Conservation (phyloP, 768 basidiomycete genomes). For the Albatrellus ellisii region DNA sequence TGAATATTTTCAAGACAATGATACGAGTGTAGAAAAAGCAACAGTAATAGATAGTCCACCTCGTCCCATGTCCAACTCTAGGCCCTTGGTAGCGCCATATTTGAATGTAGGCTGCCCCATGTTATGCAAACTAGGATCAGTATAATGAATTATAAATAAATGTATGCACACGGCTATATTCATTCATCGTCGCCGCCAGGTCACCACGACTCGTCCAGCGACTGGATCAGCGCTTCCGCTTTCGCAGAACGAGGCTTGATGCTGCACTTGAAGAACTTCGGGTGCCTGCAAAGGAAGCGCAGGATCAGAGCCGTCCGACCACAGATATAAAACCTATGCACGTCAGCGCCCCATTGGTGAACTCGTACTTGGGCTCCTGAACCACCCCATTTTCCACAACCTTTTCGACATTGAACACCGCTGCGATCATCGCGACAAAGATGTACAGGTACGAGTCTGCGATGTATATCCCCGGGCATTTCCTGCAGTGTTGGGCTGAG, state of each 20-base stretch:
- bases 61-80: too few relatives aligned
- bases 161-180: not conserved
- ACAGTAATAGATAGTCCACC: too few relatives aligned
- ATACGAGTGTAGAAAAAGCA: too few relatives aligned
- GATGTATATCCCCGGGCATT: conserved; percentile 13
- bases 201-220: not conserved
- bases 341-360: conserved; percentile 11
- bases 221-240: not conserved
- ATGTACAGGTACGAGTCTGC: conserved; percentile 14
- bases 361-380: conserved; percentile 9
- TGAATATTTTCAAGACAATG: too few relatives aligned
- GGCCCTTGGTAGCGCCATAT: too few relatives aligned
- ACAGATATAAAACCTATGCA: not conserved
- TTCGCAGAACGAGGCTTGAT: not conserved
- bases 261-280: not conserved
- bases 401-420: conserved; percentile 12
- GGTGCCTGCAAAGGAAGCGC: not conserved
- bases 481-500: not conserved
- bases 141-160: not conserved
- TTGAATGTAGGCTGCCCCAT: too few relatives aligned
- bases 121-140: too few relatives aligned
- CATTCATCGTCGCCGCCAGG: not conserved
- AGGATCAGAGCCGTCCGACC: not conserved
- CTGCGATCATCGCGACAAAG: conserved; percentile 10
- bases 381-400: conserved; percentile 9